Evolutionary conservation across 805 yeast genomes (phyloP), one percentile per base, ranked within the genome.

Genomic region (Pichia exigua): DNA sequence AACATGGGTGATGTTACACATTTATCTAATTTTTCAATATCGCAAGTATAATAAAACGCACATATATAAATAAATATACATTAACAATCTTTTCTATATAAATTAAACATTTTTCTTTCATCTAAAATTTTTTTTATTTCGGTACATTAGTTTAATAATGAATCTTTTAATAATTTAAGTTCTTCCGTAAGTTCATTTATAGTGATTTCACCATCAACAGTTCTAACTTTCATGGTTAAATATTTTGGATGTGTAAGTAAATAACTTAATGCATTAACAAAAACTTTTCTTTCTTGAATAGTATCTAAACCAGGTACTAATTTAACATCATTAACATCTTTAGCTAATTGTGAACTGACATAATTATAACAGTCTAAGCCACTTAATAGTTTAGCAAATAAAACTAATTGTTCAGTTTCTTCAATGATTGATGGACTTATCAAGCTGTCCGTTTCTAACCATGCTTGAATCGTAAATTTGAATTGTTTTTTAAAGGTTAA

Each of bases 161-260:
- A 68, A 28, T 73, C 74, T 59, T 76, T 80, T 55, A 82, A 58
- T n/a, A 75, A 79, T 22, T 72, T 71, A 47, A 85, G 76, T 45
- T 78, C 82, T 7, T 68, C 69, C 4, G 77, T 72, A 41, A 85
- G 59, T 15, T 65, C 61, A 30, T 73, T 74, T 8, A 78, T 77
- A 50, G 82, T 73, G 22, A 68, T 66, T 4, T 85, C 92, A 2
- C 72, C 46, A 13, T 83, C 77, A 2, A 83, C 76, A 3, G 91
- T 79, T 2, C 77, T 73, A 4, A 87, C 74, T 57, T 94, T 72
- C 7, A 91, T 78, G 6, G 86, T 76, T 54, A 91, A 70, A 58
- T 82, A 90, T 65, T 88, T 89, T 15, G 96, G 96, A 67, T 91
- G 97, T 27, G 91, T 83, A 55, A 88, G 73, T 42, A 91, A 73